Evolutionary conservation across 2,329 filamentous ascomycete genomes (phyloP), one percentile per base, ranked within the genome.

Genomic region (Aureobasidium melanogenum): DNA sequence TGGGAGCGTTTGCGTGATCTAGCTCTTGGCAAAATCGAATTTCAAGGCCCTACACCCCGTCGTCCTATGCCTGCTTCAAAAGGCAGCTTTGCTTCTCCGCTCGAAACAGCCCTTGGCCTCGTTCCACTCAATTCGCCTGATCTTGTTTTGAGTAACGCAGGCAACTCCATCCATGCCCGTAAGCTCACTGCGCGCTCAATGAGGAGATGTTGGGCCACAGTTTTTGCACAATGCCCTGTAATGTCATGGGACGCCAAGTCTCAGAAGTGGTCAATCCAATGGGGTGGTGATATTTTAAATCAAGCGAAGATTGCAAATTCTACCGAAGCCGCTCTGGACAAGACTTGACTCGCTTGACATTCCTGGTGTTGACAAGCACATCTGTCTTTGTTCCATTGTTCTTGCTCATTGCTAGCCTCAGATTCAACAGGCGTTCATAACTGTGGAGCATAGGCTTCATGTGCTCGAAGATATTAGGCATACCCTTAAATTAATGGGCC

Each of bases 151-250:
- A 17, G 48, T 28, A 46, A 44, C 2, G 34, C 58, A 10, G 66
- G 66, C 17, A 64, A 60, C 8, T 66, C 67, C 19, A 22, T 61
- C 17, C 56, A 69, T 22, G 65, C 61, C 63, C 74, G 76, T 58
- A 63, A 54, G n/a, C 69, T 80, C 36, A 79, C 72, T 1, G 63
- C 69, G 12, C 72, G 76, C 10, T 75, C 73, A 61, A 80, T 82
- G 79, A 70, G 70, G 57, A 71, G 77, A 34, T 63, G 81, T 17
- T 81, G 78, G 71, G 65, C 68, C 5, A 69, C 68, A 26, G 67
- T 80, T 7, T 74, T 79, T 56, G 63, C 63, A 2, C 70, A 76
- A 60, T 76, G 74, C 66, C 76, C 77, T 41, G 69, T 74, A 48
- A 71, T 79, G 67, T 70, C 71, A 10, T 77, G 71, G 66, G 67